phyloP scores from a whole-genome alignment of 495 filamentous ascomycete species.

The Glonium stellatum region DNA sequence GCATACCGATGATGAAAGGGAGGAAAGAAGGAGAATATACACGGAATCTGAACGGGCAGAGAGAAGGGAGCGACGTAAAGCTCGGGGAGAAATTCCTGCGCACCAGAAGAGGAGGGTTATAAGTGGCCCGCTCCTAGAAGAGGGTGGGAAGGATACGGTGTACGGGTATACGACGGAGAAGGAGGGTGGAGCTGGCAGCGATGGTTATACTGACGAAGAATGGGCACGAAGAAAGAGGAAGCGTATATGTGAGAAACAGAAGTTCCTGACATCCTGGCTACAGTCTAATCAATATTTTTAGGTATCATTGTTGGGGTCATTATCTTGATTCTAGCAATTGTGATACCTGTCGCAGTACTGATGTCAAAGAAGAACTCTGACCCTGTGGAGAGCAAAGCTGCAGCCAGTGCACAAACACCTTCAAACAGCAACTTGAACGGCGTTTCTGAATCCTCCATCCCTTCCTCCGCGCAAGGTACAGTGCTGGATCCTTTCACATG shows the following conservation, averaged over 20 bases:
- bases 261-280: neutral
- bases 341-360: slow-evolving; percentile 67
- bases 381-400: slow-evolving; percentile 20
- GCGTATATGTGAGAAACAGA: slow-evolving; percentile 24
- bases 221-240: slow-evolving; percentile 29
- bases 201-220: slow-evolving; percentile 30
- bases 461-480: slow-evolving; percentile 60
- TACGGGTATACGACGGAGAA: slow-evolving; percentile 30
- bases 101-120: slow-evolving; percentile 29
- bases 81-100: slow-evolving; percentile 13
- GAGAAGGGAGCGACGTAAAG: slow-evolving; percentile 20
- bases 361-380: slow-evolving; percentile 56
- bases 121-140: slow-evolving; percentile 36
- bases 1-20: slow-evolving; percentile 16
- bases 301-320: slow-evolving; percentile 49
- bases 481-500: slow-evolving; percentile 87
- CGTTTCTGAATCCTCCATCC: slow-evolving; percentile 57
- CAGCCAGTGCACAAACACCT: slow-evolving; percentile 35
- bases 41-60: slow-evolving; percentile 20
- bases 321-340: slow-evolving; percentile 59
- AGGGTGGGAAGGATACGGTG: slow-evolving; percentile 32
- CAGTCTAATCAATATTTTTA: slow-evolving; percentile 12
- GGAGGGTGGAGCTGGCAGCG: slow-evolving; percentile 27
- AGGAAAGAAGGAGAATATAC: slow-evolving; percentile 12
- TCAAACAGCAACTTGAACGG: slow-evolving; percentile 52